Base-by-base conservation (phyloP, 768 basidiomycete genomes). In the Mycena vitilis region DNA sequence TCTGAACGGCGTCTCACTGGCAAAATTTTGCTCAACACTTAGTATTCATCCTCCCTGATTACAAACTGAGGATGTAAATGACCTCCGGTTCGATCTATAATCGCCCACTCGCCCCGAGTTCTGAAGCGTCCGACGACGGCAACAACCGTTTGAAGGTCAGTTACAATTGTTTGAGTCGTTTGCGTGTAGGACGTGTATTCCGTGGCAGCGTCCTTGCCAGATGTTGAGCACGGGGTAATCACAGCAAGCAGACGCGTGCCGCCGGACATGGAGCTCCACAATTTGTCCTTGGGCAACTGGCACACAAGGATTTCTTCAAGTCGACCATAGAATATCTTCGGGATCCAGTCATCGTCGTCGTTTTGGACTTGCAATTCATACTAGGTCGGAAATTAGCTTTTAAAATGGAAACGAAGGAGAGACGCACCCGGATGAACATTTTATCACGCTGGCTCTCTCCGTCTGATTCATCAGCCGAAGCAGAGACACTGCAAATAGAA, bases 241-340 rank as follows among this genome's bases (percentile, higher is more conserved):
- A 73, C 61, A 0, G 65, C 73, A 0, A 73, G 49, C 1, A 71
- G 56, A 1, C 60, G 57, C 0, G 40, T 56, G 3, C 20, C 37
- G 5, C 54, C 61, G 5, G 56, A 23, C 10, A 71, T 36, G 1
- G 13, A 15, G 16, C 58, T 38, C 20, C 56, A 66, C 4, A 57
- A 4, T 9, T 12, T 15, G 8, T 65, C 37, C 11, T 57, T 34
- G 0, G 67, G 65, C 2, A 75, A 45, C 0, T 65, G 10, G 44
- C 68, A 75, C 0, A 68, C 68, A 18, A 72, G 38, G 42, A 75
- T 68, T 16, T 52, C 48, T 22, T 75, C 63, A 2, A 75, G 70
- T 15, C 38, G 51, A 11, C 74, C 73, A 44, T 73, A 75, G 45
- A 56, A 52, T 16, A 75, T 44, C 5, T 13, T 25, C 11, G 47